Evolutionary conservation across 495 filamentous ascomycete genomes (phyloP), one percentile per base, ranked within the genome.

Genomic region (Aspergillus wentii): DNA sequence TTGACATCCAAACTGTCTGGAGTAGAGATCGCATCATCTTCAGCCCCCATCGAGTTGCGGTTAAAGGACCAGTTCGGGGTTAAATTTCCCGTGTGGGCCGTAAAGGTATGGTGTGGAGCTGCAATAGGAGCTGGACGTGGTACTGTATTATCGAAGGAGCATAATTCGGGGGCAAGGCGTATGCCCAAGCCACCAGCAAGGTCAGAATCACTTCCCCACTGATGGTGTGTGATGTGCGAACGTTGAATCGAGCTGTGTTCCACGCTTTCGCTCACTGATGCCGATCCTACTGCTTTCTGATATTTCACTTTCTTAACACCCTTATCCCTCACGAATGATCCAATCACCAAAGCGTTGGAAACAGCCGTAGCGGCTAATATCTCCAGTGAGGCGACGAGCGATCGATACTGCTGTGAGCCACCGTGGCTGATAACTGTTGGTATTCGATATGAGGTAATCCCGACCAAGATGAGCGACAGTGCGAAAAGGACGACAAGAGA

Each of bases 181-280:
- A 84, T 73, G n/a, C 87, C 86, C 21, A 89, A 27, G 48, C 79
- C 85, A 10, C 77, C 67, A 1, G 83, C 85, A 3, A 94, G 68
- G 51, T 91, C 86, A 31, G 85, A 83, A 53, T 94, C 87, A 45
- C 82, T 88, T 5, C 85, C 86, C 86, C 86, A 91, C 43, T 80
- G 73, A 32, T 75, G 63, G 15, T 76, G 65, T n/a, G 72, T 74
- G 37, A 74, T 50, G 4, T 64, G 68, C 19, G 67, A 53, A 30
- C 69, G 69, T 17, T 78, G 69, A 5, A 73, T 35, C 18, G 68
- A 71, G 29, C 68, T 64, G 28, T 66, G 52, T 15, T 76, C 75
- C 25, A 75, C 51, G 48, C 66, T 75, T 43, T 76, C 69, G 38
- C 54, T 70, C 30, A 72, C 73, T 13, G 66, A 71, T 17, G 69